These are phyloP conservation scores for Pleurotus giganteus DNA, from an alignment of 768 basidiomycete genomes.

Conservation along the genomic window DNA sequence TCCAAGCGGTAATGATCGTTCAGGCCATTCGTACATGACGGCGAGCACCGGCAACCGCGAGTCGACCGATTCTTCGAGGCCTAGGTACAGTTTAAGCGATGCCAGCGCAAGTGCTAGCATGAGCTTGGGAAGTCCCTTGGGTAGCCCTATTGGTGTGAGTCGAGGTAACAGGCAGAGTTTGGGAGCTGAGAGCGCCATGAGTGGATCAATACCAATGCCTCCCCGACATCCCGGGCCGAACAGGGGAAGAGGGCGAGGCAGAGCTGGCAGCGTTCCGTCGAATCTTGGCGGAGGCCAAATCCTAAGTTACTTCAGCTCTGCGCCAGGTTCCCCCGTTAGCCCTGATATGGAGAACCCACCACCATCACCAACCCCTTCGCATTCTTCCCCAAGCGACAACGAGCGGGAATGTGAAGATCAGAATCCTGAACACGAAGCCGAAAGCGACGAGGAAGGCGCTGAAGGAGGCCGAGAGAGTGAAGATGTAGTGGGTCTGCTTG, in stretches of 20 bases:
- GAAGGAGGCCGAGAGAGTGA: constrained; percentile 58
- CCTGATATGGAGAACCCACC: constrained; percentile 11
- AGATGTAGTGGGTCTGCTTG: constrained; percentile 57
- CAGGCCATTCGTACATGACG: constrained; percentile 34
- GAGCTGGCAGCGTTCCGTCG: constrained; percentile 32
- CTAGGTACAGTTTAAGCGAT: constrained; percentile 25
- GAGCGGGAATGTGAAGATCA: constrained; percentile 21
- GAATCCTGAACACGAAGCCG: constrained; percentile 20
- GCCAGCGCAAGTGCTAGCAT: constrained; percentile 25
- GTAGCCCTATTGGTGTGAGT: constrained; percentile 1
- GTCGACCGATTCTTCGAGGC: constrained; percentile 58
- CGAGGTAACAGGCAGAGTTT: constrained; percentile 14
- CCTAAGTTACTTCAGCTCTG: constrained; percentile 6
- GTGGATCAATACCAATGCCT: constrained; percentile 40
- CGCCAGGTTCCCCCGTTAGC: constrained; percentile 14
- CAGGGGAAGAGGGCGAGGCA: constrained; percentile 24
- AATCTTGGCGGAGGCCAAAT: constrained; percentile 5
- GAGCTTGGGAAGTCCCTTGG: constrained; percentile 19
- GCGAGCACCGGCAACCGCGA: constrained; percentile 59
- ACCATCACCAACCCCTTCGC: constrained; percentile 1
- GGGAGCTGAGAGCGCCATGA: constrained; percentile 13
- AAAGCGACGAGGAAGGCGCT: constrained; percentile 31
- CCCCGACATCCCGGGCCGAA: constrained; percentile 35
- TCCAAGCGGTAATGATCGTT: constrained; percentile 4
- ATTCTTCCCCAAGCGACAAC: constrained; percentile 14